Evolutionary conservation across 257 asterid genomes (phyloP).

Genomic region (Capsicum pubescens): DNA sequence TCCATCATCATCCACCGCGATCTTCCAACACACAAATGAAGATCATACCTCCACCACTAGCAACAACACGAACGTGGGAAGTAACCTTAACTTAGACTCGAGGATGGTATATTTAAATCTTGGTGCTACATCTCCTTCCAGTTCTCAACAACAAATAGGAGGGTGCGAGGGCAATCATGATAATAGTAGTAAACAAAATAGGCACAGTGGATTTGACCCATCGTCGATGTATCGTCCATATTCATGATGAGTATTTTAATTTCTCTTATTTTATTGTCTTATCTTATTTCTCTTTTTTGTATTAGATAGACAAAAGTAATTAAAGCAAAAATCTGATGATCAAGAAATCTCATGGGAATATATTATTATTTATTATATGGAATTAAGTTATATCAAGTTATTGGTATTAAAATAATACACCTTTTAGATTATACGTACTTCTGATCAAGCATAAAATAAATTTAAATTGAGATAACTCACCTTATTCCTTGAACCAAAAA

Average conservation of each 20-base stretch:
- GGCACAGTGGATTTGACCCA: neutral
- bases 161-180: constrained; percentile 50
- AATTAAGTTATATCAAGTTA: neutral
- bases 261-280: neutral
- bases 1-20: constrained; percentile 39
- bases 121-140: constrained; percentile 40
- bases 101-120: constrained; percentile 79
- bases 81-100: constrained; percentile 55
- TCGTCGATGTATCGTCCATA: constrained; percentile 50
- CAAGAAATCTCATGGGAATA: neutral
- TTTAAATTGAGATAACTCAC: neutral
- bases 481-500: too few species aligned
- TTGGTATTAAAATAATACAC: neutral
- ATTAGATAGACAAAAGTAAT: neutral
- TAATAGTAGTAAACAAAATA: constrained; percentile 48
- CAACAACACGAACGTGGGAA: constrained; percentile 37
- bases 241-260: constrained; percentile 52
- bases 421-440: neutral
- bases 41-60: constrained; percentile 48
- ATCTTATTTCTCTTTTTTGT: neutral
- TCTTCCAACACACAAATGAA: constrained; percentile 58
- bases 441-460: neutral
- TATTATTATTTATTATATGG: neutral
- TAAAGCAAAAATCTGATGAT: neutral
- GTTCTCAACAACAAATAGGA: constrained; percentile 51